These are phyloP conservation scores for Sphenostylis stenocarpa DNA, from an alignment of 306 rosid species.

Conservation along the genomic window DNA sequence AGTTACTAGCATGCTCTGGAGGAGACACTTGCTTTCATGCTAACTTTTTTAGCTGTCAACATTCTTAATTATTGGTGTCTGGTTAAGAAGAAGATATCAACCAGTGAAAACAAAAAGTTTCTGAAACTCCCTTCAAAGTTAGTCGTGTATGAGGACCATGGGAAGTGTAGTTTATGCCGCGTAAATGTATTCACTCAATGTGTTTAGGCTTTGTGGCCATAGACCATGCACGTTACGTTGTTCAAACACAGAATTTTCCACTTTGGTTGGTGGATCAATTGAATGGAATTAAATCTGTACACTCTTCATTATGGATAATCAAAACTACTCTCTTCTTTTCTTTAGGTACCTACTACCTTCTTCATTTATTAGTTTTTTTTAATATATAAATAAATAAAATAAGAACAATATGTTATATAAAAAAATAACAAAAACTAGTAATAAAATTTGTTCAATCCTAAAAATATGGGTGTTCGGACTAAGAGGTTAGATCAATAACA, in stretches of 20 bases:
- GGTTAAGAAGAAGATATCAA: background rate
- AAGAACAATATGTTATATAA: no score
- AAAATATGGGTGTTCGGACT: no score
- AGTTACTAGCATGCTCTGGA: background rate
- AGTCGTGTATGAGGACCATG: background rate
- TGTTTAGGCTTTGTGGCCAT: background rate
- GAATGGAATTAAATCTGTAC: conserved; percentile 8
- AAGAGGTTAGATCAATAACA: no score
- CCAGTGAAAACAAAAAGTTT: background rate
- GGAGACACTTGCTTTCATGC: conserved; percentile 8
- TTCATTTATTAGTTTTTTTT: background rate
- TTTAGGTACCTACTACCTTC: no score
- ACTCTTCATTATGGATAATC: no score
- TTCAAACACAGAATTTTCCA: background rate
- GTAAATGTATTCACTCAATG: background rate
- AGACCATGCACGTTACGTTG: background rate
- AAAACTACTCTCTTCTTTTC: background rate
- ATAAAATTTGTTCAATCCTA: no score
- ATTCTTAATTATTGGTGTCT: background rate
- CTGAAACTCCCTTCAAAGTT: no score
- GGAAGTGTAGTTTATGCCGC: background rate
- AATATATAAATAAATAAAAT: background rate
- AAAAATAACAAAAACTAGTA: no score
- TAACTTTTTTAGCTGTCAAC: background rate
- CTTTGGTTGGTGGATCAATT: background rate